phyloP scores from a whole-genome alignment of 495 filamentous ascomycete genomes.

The Penicillium simplicissimum region DNA sequence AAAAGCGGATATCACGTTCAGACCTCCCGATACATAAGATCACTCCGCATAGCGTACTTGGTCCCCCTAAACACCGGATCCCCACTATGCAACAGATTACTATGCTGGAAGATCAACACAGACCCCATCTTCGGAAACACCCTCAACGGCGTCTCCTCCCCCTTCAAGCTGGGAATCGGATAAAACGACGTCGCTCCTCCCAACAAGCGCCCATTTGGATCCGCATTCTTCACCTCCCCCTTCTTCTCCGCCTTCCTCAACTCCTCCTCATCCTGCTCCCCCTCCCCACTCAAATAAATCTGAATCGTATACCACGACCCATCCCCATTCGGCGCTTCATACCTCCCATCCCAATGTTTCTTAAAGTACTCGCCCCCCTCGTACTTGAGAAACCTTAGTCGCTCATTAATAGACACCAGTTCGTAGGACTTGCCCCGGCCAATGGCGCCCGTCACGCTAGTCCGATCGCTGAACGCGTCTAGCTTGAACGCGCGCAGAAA shows the following conservation, averaged over 20 bases:
- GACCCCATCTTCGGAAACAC: slow-evolving; percentile 69
- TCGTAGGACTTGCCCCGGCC: slow-evolving; percentile 52
- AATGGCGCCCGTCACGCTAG: slow-evolving; percentile 46
- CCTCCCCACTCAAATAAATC: slow-evolving; percentile 74
- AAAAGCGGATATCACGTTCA: not conserved
- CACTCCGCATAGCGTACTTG: slow-evolving; percentile 77
- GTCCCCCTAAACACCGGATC: slow-evolving; percentile 68
- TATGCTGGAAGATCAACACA: slow-evolving; percentile 80
- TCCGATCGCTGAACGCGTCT: slow-evolving; percentile 35
- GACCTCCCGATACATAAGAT: slow-evolving; percentile 63
- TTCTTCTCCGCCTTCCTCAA: slow-evolving; percentile 9
- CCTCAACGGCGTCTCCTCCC: slow-evolving; percentile 47
- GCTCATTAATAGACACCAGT: slow-evolving; percentile 67
- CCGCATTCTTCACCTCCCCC: not conserved
- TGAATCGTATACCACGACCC: slow-evolving; percentile 76
- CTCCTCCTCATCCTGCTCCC: slow-evolving; percentile 43
- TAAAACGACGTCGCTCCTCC: slow-evolving; percentile 65
- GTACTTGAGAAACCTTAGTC: slow-evolving; percentile 81
- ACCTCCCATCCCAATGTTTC: slow-evolving; percentile 74
- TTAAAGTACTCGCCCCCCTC: slow-evolving; percentile 73
- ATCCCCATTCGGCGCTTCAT: slow-evolving; percentile 56
- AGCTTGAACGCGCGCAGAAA: slow-evolving; percentile 46
- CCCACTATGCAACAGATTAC: slow-evolving; percentile 66
- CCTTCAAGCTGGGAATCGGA: slow-evolving; percentile 37
- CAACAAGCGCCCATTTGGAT: slow-evolving; percentile 27